Percentiles rank a stretch among this genome's conserved stretches.
phyloP scores from a whole-genome alignment of 2,329 filamentous ascomycete genomes.

The Beauveria sp. region DNA sequence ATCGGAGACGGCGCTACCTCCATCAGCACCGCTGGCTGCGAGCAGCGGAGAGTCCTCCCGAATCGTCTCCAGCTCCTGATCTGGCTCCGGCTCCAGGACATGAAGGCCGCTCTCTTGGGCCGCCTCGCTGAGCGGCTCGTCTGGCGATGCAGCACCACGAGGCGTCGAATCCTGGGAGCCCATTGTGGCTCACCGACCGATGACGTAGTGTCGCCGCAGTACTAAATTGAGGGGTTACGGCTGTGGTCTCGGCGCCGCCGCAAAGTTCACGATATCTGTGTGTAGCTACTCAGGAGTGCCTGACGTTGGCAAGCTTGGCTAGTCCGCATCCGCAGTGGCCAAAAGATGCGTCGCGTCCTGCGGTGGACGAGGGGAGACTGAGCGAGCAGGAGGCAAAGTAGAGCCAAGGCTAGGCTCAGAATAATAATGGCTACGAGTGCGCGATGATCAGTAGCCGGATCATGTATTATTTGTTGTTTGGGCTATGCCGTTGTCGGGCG shows the following conservation, averaged over 20 bases:
- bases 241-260: not conserved
- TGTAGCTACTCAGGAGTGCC: not conserved
- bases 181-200: not conserved
- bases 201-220: not conserved
- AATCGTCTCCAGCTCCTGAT: constrained; percentile 13
- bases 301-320: not conserved
- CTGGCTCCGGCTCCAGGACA: constrained; percentile 8
- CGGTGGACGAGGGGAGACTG: not conserved
- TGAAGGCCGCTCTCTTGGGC: constrained; percentile 6
- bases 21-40: constrained; percentile 7
- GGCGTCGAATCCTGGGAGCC: not conserved
- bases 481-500: not conserved
- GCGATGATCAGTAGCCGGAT: not conserved
- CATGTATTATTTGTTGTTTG: not conserved
- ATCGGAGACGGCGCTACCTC: not conserved
- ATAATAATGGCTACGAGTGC: not conserved
- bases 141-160: not conserved
- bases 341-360: not conserved
- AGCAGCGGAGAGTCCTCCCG: constrained; percentile 15
- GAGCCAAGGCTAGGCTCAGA: not conserved
- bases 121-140: constrained; percentile 6
- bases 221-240: not conserved
- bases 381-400: not conserved
- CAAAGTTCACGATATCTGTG: not conserved
- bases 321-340: not conserved